These are phyloP conservation scores for Scorias spongiosa DNA, from an alignment of 2,329 filamentous ascomycete genomes.

Conservation along the genomic window DNA sequence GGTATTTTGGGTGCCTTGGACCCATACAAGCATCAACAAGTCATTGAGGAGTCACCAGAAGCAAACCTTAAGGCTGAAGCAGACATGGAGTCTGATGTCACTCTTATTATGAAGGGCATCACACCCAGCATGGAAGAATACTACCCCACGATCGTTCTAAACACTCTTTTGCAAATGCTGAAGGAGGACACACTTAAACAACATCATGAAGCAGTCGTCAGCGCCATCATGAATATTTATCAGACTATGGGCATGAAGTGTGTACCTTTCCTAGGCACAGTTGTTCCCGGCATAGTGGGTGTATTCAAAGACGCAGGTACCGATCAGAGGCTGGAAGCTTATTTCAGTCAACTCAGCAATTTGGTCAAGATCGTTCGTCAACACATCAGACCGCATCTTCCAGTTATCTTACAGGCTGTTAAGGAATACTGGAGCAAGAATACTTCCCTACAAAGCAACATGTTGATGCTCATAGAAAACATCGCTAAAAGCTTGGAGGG, in stretches of 20 bases:
- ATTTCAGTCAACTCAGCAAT: slow-evolving; percentile 91
- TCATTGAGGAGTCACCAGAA: slow-evolving; percentile 77
- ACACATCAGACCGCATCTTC: slow-evolving; percentile 83
- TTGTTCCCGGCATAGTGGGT: slow-evolving; percentile 81
- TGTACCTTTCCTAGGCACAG: slow-evolving; percentile 83
- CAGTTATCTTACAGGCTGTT: slow-evolving; percentile 70
- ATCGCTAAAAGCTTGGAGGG: slow-evolving; percentile 88
- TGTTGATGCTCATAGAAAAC: slow-evolving; percentile 80
- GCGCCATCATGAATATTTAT: slow-evolving; percentile 98
- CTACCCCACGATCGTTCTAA: slow-evolving; percentile 95
- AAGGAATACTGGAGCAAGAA: slow-evolving; percentile 82
- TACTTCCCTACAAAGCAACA: slow-evolving; percentile 72
- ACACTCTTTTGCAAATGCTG: slow-evolving; percentile 79
- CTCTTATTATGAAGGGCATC: slow-evolving; percentile 91
- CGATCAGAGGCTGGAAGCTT: slow-evolving; percentile 59
- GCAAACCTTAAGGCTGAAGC: slow-evolving; percentile 54
- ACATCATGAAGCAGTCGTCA: slow-evolving; percentile 86
- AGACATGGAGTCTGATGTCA: slow-evolving; percentile 74
- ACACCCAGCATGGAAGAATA: slow-evolving; percentile 97
- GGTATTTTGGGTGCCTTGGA: slow-evolving; percentile 90
- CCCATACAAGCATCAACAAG: slow-evolving; percentile 90
- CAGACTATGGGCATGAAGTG: slow-evolving; percentile 91
- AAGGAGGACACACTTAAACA: slow-evolving; percentile 80
- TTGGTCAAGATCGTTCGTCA: slow-evolving; percentile 91
- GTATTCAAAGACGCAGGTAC: slow-evolving; percentile 75